Base-by-base conservation (phyloP, 116 monocot genomes). In the Cymodocea nodosa region DNA sequence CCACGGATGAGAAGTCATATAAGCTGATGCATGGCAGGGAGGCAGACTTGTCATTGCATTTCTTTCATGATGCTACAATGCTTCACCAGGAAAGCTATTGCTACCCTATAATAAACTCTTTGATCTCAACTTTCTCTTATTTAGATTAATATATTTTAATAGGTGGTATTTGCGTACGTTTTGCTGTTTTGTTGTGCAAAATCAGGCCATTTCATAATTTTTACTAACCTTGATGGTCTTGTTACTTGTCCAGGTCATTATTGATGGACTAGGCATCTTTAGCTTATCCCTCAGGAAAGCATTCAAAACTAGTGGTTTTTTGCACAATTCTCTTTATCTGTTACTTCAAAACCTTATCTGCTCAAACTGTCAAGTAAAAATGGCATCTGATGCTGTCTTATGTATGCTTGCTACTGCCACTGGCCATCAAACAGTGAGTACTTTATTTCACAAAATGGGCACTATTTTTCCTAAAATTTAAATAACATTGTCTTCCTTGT, bases 231-330 rank as follows among this genome's bases (percentile, higher is more conserved):
- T 49, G 22, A 49, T 64, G 22, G 18, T 22, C 63, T 50, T 73
- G 25, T 18, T 49, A 13, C 35, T 65, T 64, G 23, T 76, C 63
- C 81, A 97, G 95, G 88, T 97, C 61, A 82, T 97, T 35, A 77
- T 87, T 63, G 95, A 97, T 55, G 95, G 90, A 74, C 85, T 97
- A 44, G 85, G 85, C n/a, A 68, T 90, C 68, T 87, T 87, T 62
- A 82, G 85, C 68, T 64, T 80, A 66, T 61, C 77, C 68, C 79
- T 97, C 66, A 85, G 83, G 48, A 77, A 75, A 30, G 73, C 82
- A 72, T 87, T 97, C 68, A 63, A 79, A 24, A 17, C 50, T 37
- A 80, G 85, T 87, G 95, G 97, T 6, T 97, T 88, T 71, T 77
- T 91, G 83, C 87, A 97, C 52, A 84, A 88, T 70, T 91, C 88